Conservation (phyloP, 2,329 filamentous ascomycete species). For the Aaosphaeria pasadenensis region DNA sequence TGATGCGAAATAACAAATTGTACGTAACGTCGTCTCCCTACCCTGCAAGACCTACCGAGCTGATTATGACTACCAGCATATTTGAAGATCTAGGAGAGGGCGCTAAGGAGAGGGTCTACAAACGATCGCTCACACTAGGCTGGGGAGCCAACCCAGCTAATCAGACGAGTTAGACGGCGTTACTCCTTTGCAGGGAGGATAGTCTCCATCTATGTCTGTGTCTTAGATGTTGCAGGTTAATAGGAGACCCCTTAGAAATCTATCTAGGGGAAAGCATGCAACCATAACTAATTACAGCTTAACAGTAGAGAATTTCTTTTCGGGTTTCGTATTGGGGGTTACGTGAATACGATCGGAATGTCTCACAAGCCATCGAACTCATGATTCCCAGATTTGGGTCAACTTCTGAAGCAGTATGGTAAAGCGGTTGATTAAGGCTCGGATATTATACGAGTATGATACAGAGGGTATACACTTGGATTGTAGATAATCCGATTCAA, state of each 20-base stretch:
- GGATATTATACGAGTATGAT: too few species aligned
- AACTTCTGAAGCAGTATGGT: too few species aligned
- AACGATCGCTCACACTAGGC: constrained; percentile 10
- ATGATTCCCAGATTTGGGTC: too few species aligned
- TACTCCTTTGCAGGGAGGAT: constrained; percentile 7
- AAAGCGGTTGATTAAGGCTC: too few species aligned
- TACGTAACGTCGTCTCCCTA: constrained; percentile 9
- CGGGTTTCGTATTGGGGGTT: constrained; percentile 2
- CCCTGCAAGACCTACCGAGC: constrained; percentile 6
- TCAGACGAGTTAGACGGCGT: constrained; percentile 15
- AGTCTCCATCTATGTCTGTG: constrained; percentile 1
- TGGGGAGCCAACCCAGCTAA: constrained; percentile 12
- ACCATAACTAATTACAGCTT: neutral
- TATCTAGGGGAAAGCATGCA: constrained; percentile 1
- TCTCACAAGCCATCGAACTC: constrained; percentile 3
- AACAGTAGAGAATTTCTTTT: constrained; percentile 3
- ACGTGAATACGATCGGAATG: constrained; percentile 2
- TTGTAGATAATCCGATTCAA: too few species aligned
- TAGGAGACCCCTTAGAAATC: constrained; percentile 2
- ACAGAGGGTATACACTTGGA: too few species aligned
- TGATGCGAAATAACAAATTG: constrained; percentile 10
- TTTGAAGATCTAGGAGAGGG: constrained; percentile 13
- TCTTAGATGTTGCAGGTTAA: constrained; percentile 3
- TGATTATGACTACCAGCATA: constrained; percentile 11
- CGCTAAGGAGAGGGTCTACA: constrained; percentile 7